These are phyloP conservation scores for Boletus vermiculosoides DNA, from an alignment of 768 basidiomycete genomes.

Conservation along the genomic window DNA sequence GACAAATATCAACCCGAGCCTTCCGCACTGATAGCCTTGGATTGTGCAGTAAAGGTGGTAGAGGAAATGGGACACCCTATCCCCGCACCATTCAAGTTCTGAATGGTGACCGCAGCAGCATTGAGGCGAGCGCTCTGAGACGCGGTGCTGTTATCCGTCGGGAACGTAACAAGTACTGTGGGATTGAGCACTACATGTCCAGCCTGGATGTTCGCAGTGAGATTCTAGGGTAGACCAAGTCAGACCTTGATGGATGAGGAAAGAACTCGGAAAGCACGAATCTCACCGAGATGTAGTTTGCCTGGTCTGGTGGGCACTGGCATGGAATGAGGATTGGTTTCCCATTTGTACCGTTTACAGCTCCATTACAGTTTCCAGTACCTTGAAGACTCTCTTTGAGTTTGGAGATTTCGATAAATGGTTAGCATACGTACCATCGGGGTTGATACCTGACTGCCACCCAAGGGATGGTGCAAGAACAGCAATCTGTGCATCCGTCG, in stretches of 20 bases:
- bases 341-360: slow-evolving; percentile 31
- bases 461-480: slow-evolving; percentile 58
- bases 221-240: slow-evolving; percentile 21
- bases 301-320: slow-evolving; percentile 33
- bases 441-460: slow-evolving; percentile 55
- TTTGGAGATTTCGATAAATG: background rate
- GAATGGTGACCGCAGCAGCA: slow-evolving; percentile 61
- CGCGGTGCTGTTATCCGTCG: slow-evolving; percentile 38
- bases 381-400: slow-evolving; percentile 17
- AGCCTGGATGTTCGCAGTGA: slow-evolving; percentile 41
- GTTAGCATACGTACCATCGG: slow-evolving; percentile 45
- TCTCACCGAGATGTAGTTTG: slow-evolving; percentile 26
- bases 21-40: slow-evolving; percentile 19
- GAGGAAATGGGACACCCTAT: slow-evolving; percentile 63
- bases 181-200: slow-evolving; percentile 44
- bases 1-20: slow-evolving; percentile 7
- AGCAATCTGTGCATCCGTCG: slow-evolving; percentile 31
- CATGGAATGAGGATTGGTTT: slow-evolving; percentile 36
- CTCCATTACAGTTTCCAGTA: slow-evolving; percentile 40
- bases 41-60: slow-evolving; percentile 55
- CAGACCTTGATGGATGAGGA: background rate
- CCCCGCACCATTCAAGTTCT: slow-evolving; percentile 68
- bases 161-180: slow-evolving; percentile 40
- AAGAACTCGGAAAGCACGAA: background rate
- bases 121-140: slow-evolving; percentile 51